phyloP scores from a whole-genome alignment of 257 asterid species.

The Solanum medicagineum region DNA sequence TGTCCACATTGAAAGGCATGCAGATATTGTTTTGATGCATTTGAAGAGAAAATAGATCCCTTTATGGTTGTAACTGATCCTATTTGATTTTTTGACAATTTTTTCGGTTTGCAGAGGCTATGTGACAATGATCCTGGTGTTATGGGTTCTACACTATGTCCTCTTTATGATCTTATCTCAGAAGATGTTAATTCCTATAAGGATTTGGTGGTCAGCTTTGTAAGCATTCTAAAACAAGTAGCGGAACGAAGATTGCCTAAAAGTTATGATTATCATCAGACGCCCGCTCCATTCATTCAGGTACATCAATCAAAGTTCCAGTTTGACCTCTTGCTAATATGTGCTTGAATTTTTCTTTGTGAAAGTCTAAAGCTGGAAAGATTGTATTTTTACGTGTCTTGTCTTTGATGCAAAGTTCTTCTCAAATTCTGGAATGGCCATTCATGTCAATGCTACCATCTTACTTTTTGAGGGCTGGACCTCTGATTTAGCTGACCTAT shows the following conservation, averaged over 20 bases:
- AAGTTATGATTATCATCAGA: constrained; percentile 94
- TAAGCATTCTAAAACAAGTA: constrained; percentile 90
- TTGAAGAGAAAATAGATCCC: not conserved
- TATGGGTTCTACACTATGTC: constrained; percentile 96
- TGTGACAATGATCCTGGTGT: constrained; percentile 98
- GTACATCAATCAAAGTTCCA: constrained; percentile 9
- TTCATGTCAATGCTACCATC: not conserved
- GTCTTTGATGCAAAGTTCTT: not conserved
- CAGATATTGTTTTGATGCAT: not conserved
- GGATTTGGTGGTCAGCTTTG: constrained; percentile 84
- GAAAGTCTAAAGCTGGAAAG: not conserved
- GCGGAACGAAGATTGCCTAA: constrained; percentile 91
- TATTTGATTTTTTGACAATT: not conserved
- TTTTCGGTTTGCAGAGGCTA: constrained; percentile 53
- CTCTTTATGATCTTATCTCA: constrained; percentile 76
- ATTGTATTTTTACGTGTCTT: not conserved
- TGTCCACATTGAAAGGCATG: not conserved
- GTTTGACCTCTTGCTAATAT: not conserved
- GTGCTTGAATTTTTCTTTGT: not conserved
- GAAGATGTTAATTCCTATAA: constrained; percentile 64
- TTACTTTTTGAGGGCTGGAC: not conserved
- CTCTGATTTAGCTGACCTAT: not conserved
- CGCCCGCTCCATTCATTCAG: constrained; percentile 99
- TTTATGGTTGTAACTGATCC: not conserved
- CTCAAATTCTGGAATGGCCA: not conserved